A percentile compares a stretch with the other conserved stretches of the same genome.
These are phyloP conservation scores for Boletus huronensis DNA, from an alignment of 768 basidiomycete species.

Conservation along the genomic window DNA sequence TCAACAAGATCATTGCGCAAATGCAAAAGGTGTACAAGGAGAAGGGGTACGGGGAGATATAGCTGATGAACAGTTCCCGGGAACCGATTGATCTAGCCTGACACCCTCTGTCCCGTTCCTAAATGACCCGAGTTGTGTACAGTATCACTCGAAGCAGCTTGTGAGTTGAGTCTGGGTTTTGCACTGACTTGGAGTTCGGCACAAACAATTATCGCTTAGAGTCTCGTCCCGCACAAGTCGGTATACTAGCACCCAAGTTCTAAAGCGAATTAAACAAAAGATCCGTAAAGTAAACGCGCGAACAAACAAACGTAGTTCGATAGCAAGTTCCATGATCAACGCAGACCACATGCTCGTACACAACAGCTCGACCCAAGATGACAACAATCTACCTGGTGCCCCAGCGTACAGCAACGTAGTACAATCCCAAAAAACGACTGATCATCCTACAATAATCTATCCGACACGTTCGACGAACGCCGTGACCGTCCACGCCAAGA, in stretches of 20 bases:
- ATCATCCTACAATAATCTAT: neutral
- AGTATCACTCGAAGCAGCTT: neutral
- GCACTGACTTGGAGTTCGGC: neutral
- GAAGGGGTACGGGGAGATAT: conserved; percentile 49
- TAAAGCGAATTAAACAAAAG: neutral
- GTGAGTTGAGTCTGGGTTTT: neutral
- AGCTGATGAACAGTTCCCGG: neutral
- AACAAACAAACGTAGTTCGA: neutral
- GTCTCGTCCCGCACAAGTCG: too few relatives aligned
- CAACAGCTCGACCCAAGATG: neutral
- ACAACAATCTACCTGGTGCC: too few relatives aligned
- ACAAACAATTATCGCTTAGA: too few relatives aligned
- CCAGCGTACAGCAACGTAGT: neutral
- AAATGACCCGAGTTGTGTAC: neutral
- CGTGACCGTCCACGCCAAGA: neutral
- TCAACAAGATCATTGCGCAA: conserved; percentile 50
- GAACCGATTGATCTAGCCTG: neutral
- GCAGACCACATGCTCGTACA: neutral
- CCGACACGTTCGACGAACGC: neutral
- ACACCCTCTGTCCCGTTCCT: neutral
- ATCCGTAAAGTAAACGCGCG: neutral
- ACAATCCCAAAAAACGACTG: neutral
- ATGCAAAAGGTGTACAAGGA: conserved; percentile 52
- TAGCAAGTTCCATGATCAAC: neutral
- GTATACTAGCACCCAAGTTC: neutral